Evolutionary conservation across 805 yeast species (phyloP).

Genomic region (Schizosaccharomyces lindneri): DNA sequence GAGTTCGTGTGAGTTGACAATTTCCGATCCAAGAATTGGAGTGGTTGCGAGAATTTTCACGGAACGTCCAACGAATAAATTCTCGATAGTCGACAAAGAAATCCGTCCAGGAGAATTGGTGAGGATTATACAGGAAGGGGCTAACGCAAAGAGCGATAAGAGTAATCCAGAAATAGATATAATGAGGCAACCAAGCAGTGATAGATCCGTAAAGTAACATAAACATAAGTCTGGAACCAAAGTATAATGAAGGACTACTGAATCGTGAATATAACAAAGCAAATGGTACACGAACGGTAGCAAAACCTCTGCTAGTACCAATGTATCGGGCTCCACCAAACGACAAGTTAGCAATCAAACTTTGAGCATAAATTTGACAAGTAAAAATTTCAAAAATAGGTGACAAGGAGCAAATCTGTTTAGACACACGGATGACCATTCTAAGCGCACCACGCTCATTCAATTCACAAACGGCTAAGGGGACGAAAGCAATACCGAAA

Average conservation of each 20-base stretch:
- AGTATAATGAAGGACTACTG: constrained; percentile 49
- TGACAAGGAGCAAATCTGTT: constrained; percentile 58
- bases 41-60: constrained; percentile 50
- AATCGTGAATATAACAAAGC: constrained; percentile 48
- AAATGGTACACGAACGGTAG: constrained; percentile 59
- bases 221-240: constrained; percentile 46
- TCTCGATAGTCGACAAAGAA: constrained; percentile 91
- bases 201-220: constrained; percentile 51
- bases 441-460: constrained; percentile 66
- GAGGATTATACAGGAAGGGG: constrained; percentile 91
- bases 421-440: constrained; percentile 41
- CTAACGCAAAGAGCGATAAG: constrained; percentile 67
- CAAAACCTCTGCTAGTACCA: constrained; percentile 84
- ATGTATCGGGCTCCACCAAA: constrained; percentile 85
- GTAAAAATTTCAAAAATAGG: constrained; percentile 89
- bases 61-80: constrained; percentile 62
- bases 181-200: constrained; percentile 82
- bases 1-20: constrained; percentile 54
- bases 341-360: constrained; percentile 49
- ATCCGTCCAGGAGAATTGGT: constrained; percentile 89
- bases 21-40: constrained; percentile 58
- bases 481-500: constrained; percentile 74
- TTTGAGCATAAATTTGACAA: constrained; percentile 70
- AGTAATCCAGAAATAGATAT: constrained; percentile 94
- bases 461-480: constrained; percentile 64